Base-by-base conservation (phyloP, 73 alveolate species). In the Symbiodinium pilosum region DNA sequence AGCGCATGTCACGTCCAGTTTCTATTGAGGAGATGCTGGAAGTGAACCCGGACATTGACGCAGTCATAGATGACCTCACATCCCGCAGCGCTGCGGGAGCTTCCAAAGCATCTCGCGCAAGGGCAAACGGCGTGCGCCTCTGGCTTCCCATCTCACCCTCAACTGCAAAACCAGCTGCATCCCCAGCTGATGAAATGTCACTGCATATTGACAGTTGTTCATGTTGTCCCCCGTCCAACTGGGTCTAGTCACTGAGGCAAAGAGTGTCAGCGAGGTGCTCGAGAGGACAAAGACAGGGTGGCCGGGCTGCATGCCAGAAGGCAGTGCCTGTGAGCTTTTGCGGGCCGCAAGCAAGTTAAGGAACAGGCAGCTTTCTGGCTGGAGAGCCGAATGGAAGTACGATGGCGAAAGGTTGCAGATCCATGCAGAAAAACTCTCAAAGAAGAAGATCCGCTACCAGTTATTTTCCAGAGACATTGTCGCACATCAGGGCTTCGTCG, bases 371-470 rank as follows among this genome's bases (percentile, higher is more conserved):
- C 81, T 24, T n/a, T 64, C 81, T 9, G 71, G n/a, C 26, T 93
- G 98, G 98, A 21, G 83, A 32, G 98, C 98, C 0, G 98, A 93
- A 68, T 93, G 92, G 93, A 93, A 93, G 71, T 93, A 93, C 64
- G 98, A 93, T 26, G 98, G 98, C 43, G 98, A 93, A 77, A 88
- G 98, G 26, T 16, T 93, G 92, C 98, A 93, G 68, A 85, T 73
- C 20, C 98, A 93, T 32, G 84, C 43, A 20, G 98, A 75, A 43
- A 43, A 99, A 99, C 84, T 93, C 99, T 1, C 8, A 24, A 43
- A n/a, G 77, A 28, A 30, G 18, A 18, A 59, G 86, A 84, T 91
- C 28, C 77, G 41, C 85, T 73, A 34, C 85, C 26, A n/a, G 85
- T 26, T 68, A n/a, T 69, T 91, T 36, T 91, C 88, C 73, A 30